Conservation (phyloP, 352 stramenopile genomes). For the Globisporangium splendens region DNA sequence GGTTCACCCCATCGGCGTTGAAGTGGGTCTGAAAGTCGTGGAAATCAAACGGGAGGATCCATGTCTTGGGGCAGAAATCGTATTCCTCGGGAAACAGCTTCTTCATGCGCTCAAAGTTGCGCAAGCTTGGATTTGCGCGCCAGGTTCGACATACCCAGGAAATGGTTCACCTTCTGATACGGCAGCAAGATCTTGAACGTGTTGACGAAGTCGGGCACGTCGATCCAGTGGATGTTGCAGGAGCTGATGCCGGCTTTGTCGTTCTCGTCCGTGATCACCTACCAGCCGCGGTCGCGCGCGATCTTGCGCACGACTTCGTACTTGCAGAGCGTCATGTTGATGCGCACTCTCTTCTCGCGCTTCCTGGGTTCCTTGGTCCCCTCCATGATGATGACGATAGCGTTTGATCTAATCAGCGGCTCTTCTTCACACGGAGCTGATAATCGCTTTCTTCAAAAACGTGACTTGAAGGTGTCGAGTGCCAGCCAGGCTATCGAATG, state of each 20-base stretch:
- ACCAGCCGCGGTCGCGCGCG: conserved; percentile 69
- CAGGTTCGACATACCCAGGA: conserved; percentile 94
- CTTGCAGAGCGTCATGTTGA: conserved; percentile 73
- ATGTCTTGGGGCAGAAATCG: conserved; percentile 94
- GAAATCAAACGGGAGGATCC: conserved; percentile 94
- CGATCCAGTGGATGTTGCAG: conserved; percentile 95
- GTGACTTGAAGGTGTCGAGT: no score
- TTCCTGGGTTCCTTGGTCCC: conserved; percentile 21
- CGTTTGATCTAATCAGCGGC: no score
- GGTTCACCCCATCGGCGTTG: conserved; percentile 81
- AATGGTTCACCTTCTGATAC: conserved; percentile 96
- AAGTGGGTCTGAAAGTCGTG: conserved; percentile 92
- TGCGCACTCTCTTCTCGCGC: conserved; percentile 49
- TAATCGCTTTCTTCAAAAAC: no score
- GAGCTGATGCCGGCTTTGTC: conserved; percentile 55
- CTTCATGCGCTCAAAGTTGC: conserved; percentile 95
- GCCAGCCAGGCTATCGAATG: no score
- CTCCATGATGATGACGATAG: neutral
- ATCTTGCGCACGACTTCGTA: conserved; percentile 86
- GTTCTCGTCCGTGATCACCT: conserved; percentile 66
- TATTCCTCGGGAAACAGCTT: conserved; percentile 93
- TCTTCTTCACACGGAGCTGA: neutral
- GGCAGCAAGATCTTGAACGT: conserved; percentile 88
- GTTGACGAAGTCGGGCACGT: conserved; percentile 88
- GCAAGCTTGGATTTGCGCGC: conserved; percentile 94